A percentile compares a stretch with the other conserved stretches of the same genome.
These are phyloP conservation scores for Penicillium chermesinum DNA, from an alignment of 495 filamentous ascomycete species.

Conservation along the genomic window DNA sequence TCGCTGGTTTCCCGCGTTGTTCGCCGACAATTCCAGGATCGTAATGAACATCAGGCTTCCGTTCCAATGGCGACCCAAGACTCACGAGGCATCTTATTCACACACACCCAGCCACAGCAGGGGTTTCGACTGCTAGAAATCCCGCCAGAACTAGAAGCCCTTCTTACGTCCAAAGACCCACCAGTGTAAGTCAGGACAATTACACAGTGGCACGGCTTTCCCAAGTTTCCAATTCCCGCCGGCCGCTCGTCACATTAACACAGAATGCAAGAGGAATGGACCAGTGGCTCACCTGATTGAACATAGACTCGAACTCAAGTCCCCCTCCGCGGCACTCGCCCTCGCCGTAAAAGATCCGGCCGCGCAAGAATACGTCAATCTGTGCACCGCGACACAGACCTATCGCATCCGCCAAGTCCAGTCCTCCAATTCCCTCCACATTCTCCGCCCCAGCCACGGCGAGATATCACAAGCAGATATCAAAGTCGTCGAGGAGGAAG, in stretches of 20 bases:
- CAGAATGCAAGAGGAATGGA: no score
- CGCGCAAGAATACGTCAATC: slow-evolving; percentile 58
- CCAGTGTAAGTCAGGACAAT: slow-evolving; percentile 47
- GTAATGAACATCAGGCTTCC: neutral
- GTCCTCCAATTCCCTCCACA: slow-evolving; percentile 79
- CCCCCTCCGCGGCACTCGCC: slow-evolving; percentile 26
- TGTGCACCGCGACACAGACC: slow-evolving; percentile 64
- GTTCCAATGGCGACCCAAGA: slow-evolving; percentile 55
- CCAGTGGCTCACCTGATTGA: neutral
- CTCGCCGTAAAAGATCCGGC: slow-evolving; percentile 24
- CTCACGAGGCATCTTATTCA: slow-evolving; percentile 56
- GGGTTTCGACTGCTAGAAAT: slow-evolving; percentile 78
- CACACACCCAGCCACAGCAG: slow-evolving; percentile 53
- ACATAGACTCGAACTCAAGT: slow-evolving; percentile 63
- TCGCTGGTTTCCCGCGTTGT: slow-evolving; percentile 7
- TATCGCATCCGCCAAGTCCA: slow-evolving; percentile 85
- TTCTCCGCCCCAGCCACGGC: slow-evolving; percentile 53
- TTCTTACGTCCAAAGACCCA: slow-evolving; percentile 56
- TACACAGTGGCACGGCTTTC: no score
- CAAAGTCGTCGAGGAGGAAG: slow-evolving; percentile 25
- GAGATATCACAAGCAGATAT: slow-evolving; percentile 26
- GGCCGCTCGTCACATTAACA: no score
- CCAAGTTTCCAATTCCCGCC: no score
- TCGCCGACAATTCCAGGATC: neutral
- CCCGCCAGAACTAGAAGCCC: slow-evolving; percentile 62